phyloP scores from a whole-genome alignment of 768 basidiomycete genomes.

The Xanthoconium purpureum region DNA sequence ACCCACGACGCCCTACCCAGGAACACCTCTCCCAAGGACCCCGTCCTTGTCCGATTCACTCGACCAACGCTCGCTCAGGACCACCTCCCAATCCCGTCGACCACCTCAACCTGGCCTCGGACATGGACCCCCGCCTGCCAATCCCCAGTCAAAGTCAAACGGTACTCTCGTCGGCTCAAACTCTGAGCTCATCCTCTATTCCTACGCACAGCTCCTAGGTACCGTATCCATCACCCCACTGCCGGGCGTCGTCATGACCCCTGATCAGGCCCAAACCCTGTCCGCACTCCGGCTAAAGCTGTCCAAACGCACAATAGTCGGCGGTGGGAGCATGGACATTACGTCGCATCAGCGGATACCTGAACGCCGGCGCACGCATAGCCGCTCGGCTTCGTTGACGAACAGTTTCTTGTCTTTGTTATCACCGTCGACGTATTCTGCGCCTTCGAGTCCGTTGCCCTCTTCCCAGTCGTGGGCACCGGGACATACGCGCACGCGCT shows the following conservation, averaged over 20 bases:
- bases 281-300: slow-evolving; percentile 49
- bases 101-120: slow-evolving; percentile 48
- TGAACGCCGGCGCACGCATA: slow-evolving; percentile 37
- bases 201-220: slow-evolving; percentile 79
- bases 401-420: slow-evolving; percentile 49
- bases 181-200: slow-evolving; percentile 74
- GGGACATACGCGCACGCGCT: slow-evolving; percentile 18
- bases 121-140: slow-evolving; percentile 35
- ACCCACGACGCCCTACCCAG: slow-evolving; percentile 37
- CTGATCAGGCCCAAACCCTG: slow-evolving; percentile 46
- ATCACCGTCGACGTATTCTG: slow-evolving; percentile 37
- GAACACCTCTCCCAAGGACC: slow-evolving; percentile 32
- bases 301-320: slow-evolving; percentile 40
- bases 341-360: slow-evolving; percentile 36
- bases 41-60: slow-evolving; percentile 30
- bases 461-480: slow-evolving; percentile 26
- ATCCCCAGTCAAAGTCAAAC: slow-evolving; percentile 23
- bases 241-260: slow-evolving; percentile 37
- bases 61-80: slow-evolving; percentile 19
- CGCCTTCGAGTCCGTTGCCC: slow-evolving; percentile 20
- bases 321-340: slow-evolving; percentile 82
- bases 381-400: slow-evolving; percentile 51
- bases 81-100: slow-evolving; percentile 33
- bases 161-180: slow-evolving; percentile 48
- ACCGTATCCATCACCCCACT: slow-evolving; percentile 56